Evolutionary conservation across 2,329 filamentous ascomycete genomes (phyloP), one percentile per base, ranked within the genome.

Genomic region (Xylariales sp.): DNA sequence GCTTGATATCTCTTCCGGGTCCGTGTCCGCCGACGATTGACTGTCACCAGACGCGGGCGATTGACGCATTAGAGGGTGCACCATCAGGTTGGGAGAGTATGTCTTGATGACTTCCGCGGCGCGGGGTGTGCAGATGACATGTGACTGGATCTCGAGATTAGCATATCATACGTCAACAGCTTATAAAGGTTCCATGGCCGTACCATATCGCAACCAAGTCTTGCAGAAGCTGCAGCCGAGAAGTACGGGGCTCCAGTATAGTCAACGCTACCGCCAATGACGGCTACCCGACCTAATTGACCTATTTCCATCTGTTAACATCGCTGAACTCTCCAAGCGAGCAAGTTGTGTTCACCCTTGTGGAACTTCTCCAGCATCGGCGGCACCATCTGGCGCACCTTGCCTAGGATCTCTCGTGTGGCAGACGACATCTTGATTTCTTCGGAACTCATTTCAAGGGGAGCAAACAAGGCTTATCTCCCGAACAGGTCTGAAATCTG

Each of bases 211-310:
- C 84, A 88, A 4, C 91, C 93, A 44, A 97, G 69, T 56, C 86
- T 81, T 34, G 93, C 93, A 51, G 88, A 95, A 10, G 93, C 93
- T 82, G 96, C 96, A 50, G 91, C 90, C 15, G 91, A 96, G 68
- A 98, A 98, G 69, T 95, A 98, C 10, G 93, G 93, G 44, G 93
- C 93, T 27, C 93, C 93, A 2, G 93, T 96, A 62, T 97, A 98
- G 65, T 97, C 91, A 61, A 91, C 83, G 58, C 88, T 95, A 29
- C 93, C 93, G 38, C 93, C 93, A 51, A 98, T 93, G 44, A 98
- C 93, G 39, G 82, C 93, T 40, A 98, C 82, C 42, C 93, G 80
- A 4, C 93, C 93, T 51, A 95, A 75, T 65, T 97, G 91, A 45
- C 93, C 91, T 95, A 53, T 4, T n/a, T 15, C 31, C 10, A 11